A percentile compares a stretch with the other conserved stretches of the same genome.
Conservation (phyloP, 2,329 filamentous ascomycete species). For the Didymella pinodella region DNA sequence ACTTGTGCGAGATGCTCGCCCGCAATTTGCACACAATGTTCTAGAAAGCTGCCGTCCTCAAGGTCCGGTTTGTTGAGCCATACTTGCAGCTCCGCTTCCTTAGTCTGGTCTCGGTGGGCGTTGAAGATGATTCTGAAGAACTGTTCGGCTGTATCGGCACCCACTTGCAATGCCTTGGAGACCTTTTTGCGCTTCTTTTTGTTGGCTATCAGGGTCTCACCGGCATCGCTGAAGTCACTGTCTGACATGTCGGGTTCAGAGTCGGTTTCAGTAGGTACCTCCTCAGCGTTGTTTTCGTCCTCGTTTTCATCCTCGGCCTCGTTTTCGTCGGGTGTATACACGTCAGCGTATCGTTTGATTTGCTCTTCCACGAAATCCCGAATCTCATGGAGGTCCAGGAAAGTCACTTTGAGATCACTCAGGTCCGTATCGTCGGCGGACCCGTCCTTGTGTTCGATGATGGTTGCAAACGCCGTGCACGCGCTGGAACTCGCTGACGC, state of each 20-base stretch:
- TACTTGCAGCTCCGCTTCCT: neutral
- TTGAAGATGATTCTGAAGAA: conserved; percentile 25
- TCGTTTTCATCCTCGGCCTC: neutral
- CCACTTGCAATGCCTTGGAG: neutral
- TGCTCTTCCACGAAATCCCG: conserved; percentile 17
- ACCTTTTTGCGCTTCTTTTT: neutral
- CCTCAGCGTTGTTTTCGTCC: too few species aligned
- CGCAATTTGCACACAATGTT: neutral
- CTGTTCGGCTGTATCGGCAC: conserved; percentile 19
- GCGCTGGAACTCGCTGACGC: conserved; percentile 10
- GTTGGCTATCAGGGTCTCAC: neutral
- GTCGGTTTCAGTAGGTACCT: neutral
- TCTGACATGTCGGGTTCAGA: neutral
- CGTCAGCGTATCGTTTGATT: conserved; percentile 10
- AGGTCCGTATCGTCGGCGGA: conserved; percentile 10
- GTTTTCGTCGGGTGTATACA: neutral
- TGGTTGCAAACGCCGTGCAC: conserved; percentile 22
- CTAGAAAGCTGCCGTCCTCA: conserved; percentile 9
- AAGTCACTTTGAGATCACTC: conserved; percentile 21
- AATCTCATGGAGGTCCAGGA: conserved; percentile 10
- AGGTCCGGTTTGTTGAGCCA: conserved; percentile 16
- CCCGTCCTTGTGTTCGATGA: conserved; percentile 16
- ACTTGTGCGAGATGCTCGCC: conserved; percentile 1
- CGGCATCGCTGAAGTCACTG: neutral
- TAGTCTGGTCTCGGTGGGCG: neutral